A percentile compares a stretch with the other conserved stretches of the same genome.
Evolutionary conservation across 768 basidiomycete genomes (phyloP).

Genomic region (Suillus luteus): DNA sequence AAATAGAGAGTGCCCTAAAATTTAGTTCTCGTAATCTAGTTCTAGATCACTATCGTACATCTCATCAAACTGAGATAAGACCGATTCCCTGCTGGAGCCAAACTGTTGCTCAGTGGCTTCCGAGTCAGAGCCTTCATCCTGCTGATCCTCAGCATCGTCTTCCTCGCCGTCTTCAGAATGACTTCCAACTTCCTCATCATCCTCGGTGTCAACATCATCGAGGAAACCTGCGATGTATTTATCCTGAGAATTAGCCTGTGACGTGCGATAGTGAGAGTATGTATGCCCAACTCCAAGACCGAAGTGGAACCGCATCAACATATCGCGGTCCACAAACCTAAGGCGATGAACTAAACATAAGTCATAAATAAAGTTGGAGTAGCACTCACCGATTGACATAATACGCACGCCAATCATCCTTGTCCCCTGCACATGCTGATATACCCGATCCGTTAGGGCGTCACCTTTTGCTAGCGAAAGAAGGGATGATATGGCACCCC

Average conservation of each 20-base stretch:
- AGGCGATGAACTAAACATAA: no score
- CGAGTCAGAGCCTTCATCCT: no score
- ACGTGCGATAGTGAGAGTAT: no score
- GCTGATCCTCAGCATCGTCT: neutral
- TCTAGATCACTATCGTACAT: neutral
- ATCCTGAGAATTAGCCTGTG: no score
- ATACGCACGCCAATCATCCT: neutral
- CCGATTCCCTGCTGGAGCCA: neutral
- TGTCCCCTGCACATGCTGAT: neutral
- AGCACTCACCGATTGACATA: neutral
- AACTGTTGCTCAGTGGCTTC: neutral
- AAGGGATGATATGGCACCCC: conserved; percentile 8
- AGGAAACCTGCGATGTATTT: no score
- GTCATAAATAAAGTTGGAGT: no score
- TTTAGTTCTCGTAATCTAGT: neutral
- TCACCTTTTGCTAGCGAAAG: neutral
- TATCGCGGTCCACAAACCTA: no score
- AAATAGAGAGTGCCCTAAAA: no score
- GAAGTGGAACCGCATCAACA: no score
- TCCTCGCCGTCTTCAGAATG: neutral
- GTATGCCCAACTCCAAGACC: no score
- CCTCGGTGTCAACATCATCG: no score
- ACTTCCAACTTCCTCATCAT: no score
- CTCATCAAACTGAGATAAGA: neutral
- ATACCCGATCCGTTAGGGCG: neutral